Conservation (phyloP, 768 basidiomycete genomes). For the Lentinula aciculospora region DNA sequence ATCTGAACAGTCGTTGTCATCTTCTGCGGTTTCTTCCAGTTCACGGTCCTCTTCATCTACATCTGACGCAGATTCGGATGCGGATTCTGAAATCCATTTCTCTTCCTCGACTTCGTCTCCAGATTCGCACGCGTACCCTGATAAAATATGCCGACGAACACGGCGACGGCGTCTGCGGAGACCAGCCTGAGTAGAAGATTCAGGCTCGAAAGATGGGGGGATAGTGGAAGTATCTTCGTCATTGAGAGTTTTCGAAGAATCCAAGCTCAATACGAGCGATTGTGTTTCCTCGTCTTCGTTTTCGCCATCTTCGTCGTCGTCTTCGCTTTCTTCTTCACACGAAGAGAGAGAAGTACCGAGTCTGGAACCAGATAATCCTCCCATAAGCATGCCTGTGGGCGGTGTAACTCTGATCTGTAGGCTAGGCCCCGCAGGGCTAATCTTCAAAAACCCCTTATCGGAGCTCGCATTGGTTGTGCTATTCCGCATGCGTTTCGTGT, state of each 20-base stretch:
- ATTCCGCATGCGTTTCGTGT: neutral
- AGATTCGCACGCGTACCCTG: conserved; percentile 36
- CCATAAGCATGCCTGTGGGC: neutral
- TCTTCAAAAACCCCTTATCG: neutral
- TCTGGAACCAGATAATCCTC: no score
- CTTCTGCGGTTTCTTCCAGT: neutral
- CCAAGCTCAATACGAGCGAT: neutral
- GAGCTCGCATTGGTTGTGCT: no score
- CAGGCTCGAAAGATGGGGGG: neutral
- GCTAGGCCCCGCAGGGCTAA: neutral
- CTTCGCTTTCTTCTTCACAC: neutral
- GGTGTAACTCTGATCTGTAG: neutral
- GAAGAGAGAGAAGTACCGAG: neutral
- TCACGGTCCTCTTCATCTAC: conserved; percentile 9
- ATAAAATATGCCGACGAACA: conserved; percentile 20
- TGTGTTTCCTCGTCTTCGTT: neutral
- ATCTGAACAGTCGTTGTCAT: neutral
- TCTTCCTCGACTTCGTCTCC: conserved; percentile 20
- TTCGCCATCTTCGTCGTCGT: neutral
- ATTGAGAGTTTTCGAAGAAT: neutral
- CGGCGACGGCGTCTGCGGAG: conserved; percentile 15
- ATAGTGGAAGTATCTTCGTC: neutral
- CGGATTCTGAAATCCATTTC: conserved; percentile 1
- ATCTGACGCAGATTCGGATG: conserved; percentile 15
- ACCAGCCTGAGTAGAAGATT: neutral